phyloP scores from a whole-genome alignment of 140 eudicot genomes.

The Anethum foeniculum region DNA sequence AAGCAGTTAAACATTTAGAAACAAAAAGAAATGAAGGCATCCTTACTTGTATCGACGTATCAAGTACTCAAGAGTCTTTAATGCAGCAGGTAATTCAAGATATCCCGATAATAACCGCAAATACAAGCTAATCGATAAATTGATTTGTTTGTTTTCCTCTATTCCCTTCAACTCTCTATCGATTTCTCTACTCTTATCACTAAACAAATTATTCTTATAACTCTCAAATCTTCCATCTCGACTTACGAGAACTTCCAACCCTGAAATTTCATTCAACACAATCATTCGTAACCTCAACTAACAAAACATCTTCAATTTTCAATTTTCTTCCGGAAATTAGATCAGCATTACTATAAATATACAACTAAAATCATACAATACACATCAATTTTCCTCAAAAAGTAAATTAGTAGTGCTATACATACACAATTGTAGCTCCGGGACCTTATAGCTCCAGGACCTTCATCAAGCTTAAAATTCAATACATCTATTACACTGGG shows the following conservation, averaged over 20 bases:
- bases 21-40: neutral
- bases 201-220: constrained; percentile 68
- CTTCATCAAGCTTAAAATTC: neutral
- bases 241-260: constrained; percentile 62
- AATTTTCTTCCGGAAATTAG: neutral
- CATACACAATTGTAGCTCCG: neutral
- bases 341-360: neutral
- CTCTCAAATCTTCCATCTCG: constrained; percentile 54
- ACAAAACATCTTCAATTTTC: neutral
- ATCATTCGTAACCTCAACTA: neutral
- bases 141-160: constrained; percentile 60
- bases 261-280: constrained; percentile 26
- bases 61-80: constrained; percentile 75
- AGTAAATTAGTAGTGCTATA: neutral
- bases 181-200: constrained; percentile 63
- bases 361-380: neutral
- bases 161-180: constrained; percentile 68
- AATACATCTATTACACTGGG: no score
- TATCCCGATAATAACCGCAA: constrained; percentile 69
- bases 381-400: neutral
- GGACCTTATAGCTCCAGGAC: no score
- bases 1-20: neutral
- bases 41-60: constrained; percentile 90
- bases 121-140: constrained; percentile 54
- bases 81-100: constrained; percentile 47